These are phyloP conservation scores for Russula virescens DNA, from an alignment of 768 basidiomycete genomes.

Conservation along the genomic window DNA sequence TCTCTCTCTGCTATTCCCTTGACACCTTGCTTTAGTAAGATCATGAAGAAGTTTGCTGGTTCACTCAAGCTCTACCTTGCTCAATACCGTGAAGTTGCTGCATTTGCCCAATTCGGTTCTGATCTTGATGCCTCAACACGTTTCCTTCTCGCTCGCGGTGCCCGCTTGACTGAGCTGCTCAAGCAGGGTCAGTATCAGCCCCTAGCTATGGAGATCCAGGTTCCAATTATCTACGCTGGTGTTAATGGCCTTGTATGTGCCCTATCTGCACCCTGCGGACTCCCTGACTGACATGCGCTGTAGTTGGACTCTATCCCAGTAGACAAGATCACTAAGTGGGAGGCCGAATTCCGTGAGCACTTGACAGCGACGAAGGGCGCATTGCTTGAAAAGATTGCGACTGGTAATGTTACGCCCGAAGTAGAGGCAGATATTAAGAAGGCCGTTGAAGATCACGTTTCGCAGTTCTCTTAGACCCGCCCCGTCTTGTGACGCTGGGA, in stretches of 20 bases:
- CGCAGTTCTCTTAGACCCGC: conserved; percentile 54
- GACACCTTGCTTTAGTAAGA: conserved; percentile 51
- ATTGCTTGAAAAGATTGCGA: conserved; percentile 80
- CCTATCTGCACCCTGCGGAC: neutral
- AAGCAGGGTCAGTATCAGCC: conserved; percentile 99
- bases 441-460: conserved; percentile 84
- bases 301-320: conserved; percentile 94
- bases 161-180: conserved; percentile 94
- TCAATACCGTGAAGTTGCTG: conserved; percentile 99
- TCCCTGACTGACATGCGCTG: neutral
- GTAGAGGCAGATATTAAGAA: conserved; percentile 94
- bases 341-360: conserved; percentile 87
- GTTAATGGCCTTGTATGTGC: conserved; percentile 91
- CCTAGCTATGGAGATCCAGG: conserved; percentile 91
- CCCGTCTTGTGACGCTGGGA: conserved; percentile 13
- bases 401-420: conserved; percentile 80
- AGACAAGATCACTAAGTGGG: conserved; percentile 91
- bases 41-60: conserved; percentile 99
- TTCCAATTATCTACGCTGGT: conserved; percentile 98
- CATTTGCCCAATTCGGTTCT: conserved; percentile 99
- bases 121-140: conserved; percentile 99
- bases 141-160: conserved; percentile 96
- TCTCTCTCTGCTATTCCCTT: neutral
- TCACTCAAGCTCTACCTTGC: conserved; percentile 99
- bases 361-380: conserved; percentile 64